Evolutionary conservation across 768 basidiomycete genomes (phyloP).

Genomic region (Boletus reticuloceps): DNA sequence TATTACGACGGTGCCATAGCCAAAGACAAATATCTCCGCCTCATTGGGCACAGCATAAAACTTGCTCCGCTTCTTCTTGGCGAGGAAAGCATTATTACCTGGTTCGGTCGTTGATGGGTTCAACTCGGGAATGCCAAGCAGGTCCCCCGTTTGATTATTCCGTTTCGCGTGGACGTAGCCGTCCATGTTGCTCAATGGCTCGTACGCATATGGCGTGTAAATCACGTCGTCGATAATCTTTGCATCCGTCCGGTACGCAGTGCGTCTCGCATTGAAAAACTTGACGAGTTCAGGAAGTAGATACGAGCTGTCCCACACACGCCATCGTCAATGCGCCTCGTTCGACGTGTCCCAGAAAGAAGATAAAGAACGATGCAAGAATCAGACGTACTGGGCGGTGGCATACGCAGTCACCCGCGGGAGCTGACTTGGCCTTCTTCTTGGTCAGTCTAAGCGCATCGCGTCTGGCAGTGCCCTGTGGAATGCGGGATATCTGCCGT

Average conservation of each 20-base stretch:
- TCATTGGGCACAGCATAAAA: constrained; percentile 64
- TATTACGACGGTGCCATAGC: constrained; percentile 92
- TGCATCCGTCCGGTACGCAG: constrained; percentile 82
- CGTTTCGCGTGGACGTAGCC: constrained; percentile 31
- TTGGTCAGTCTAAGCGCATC: constrained; percentile 90
- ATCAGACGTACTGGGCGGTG: constrained; percentile 67
- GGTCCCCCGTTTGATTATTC: constrained; percentile 54
- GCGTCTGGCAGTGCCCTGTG: constrained; percentile 88
- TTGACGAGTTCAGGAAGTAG: constrained; percentile 83
- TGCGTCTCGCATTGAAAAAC: constrained; percentile 82
- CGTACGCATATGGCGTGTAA: constrained; percentile 88
- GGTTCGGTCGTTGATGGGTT: constrained; percentile 28
- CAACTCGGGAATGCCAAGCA: constrained; percentile 77
- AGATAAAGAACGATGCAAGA: no score
- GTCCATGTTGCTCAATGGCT: constrained; percentile 41
- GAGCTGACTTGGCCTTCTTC: constrained; percentile 87
- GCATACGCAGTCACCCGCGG: constrained; percentile 97
- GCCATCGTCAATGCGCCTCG: neutral
- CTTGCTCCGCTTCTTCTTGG: constrained; percentile 57
- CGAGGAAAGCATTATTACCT: constrained; percentile 28
- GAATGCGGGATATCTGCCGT: constrained; percentile 83
- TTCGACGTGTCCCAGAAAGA: no score
- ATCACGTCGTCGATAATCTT: constrained; percentile 91
- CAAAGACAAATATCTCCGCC: constrained; percentile 90
- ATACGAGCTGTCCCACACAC: constrained; percentile 61